These are phyloP conservation scores for Coemansia sp. DNA, from an alignment of 192 early-diverging fungal species.

Conservation along the genomic window DNA sequence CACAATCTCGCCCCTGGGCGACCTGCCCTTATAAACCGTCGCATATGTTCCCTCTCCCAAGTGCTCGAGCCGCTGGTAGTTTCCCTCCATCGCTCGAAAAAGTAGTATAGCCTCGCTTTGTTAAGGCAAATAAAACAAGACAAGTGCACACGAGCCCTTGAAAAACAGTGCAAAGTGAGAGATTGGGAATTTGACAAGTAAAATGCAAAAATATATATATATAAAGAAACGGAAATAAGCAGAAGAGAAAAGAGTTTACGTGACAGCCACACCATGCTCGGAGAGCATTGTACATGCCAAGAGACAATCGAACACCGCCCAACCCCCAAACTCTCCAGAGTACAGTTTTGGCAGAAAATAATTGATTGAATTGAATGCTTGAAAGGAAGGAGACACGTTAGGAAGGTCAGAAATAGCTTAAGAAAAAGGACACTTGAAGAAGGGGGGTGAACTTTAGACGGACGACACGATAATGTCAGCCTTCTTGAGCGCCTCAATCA, in stretches of 20 bases:
- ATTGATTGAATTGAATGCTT: not conserved
- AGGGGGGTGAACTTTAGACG: conserved; percentile 9
- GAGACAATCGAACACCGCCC: not conserved
- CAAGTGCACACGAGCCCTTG: not conserved
- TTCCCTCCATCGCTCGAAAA: conserved; percentile 40
- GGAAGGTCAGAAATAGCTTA: not conserved
- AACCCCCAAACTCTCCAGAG: not conserved
- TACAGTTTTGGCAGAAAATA: no score
- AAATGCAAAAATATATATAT: conserved; percentile 5
- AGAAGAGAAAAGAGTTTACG: not conserved
- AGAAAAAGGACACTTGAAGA: not conserved
- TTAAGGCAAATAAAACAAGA: not conserved
- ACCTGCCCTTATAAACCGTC: conserved; percentile 84
- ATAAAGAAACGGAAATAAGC: not conserved
- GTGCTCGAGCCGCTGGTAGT: conserved; percentile 83
- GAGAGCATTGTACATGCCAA: not conserved
- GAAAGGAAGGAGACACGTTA: not conserved
- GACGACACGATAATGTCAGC: conserved; percentile 58
- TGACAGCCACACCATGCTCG: not conserved
- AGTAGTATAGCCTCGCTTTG: not conserved
- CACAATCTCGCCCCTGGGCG: conserved; percentile 80
- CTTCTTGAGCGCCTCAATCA: conserved; percentile 82
- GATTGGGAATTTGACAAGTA: not conserved
- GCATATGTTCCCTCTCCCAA: conserved; percentile 99
- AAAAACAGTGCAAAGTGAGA: conserved; percentile 7